These are phyloP conservation scores for Ramaria rubella DNA, from an alignment of 768 basidiomycete species.

Conservation along the genomic window DNA sequence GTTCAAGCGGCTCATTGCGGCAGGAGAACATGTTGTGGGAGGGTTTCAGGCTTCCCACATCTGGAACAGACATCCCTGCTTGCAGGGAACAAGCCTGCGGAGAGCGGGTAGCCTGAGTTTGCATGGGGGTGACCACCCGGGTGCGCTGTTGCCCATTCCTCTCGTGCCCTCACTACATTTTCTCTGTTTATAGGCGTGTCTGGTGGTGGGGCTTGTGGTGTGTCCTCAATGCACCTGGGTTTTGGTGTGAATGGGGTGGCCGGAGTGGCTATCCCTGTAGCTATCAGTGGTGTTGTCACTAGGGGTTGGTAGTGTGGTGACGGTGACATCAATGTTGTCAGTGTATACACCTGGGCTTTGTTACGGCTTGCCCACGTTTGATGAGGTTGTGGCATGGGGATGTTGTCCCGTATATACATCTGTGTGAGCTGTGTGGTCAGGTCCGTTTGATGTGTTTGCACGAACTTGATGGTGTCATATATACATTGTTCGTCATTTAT, in stretches of 20 bases:
- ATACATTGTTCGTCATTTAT: neutral
- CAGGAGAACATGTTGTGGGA: neutral
- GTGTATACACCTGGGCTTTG: too few species aligned
- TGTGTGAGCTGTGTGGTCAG: neutral
- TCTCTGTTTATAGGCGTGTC: neutral
- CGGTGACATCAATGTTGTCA: neutral
- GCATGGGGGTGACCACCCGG: neutral
- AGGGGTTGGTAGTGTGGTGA: neutral
- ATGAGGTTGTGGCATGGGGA: neutral
- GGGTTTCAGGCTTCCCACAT: neutral
- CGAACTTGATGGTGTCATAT: neutral
- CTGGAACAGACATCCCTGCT: neutral
- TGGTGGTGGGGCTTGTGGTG: neutral
- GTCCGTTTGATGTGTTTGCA: neutral
- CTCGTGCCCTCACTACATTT: neutral
- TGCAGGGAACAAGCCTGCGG: neutral
- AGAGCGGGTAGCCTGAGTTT: neutral
- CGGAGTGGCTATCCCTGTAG: neutral
- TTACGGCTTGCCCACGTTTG: neutral
- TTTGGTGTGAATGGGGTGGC: too few species aligned
- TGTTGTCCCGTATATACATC: too few species aligned
- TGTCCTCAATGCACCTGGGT: neutral
- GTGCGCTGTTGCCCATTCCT: neutral
- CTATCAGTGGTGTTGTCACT: neutral
- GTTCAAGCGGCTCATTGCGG: neutral